These are phyloP conservation scores for Melocanna baccifera DNA, from an alignment of 176 grass and related monocot species.

Conservation along the genomic window DNA sequence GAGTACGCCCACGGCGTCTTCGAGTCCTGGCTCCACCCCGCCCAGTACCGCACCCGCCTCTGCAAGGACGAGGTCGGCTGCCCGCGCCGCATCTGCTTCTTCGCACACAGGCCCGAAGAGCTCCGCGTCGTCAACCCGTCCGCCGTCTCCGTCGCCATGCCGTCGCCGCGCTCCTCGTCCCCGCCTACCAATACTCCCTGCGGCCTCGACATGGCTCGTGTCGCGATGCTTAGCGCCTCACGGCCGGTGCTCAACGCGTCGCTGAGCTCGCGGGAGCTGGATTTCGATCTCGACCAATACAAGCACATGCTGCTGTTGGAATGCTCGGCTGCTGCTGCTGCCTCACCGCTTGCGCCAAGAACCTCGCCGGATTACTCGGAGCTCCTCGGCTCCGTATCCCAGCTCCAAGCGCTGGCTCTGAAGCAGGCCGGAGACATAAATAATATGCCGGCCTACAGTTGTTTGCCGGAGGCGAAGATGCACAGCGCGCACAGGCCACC, in stretches of 20 bases:
- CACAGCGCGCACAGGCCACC: conserved; percentile 18
- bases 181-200: neutral
- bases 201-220: conserved; percentile 33
- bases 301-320: conserved; percentile 34
- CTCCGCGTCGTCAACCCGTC: conserved; percentile 56
- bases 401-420: conserved; percentile 19
- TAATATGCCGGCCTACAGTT: neutral
- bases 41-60: conserved; percentile 66
- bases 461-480: neutral
- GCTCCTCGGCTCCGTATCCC: conserved; percentile 29
- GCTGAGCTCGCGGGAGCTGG: conserved; percentile 51
- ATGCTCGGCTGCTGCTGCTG: neutral
- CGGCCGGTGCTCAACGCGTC: conserved; percentile 37
- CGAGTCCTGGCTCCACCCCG: conserved; percentile 74
- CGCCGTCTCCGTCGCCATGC: conserved; percentile 23
- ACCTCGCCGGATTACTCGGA: conserved; percentile 24
- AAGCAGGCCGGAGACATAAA: conserved; percentile 11
- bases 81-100: conserved; percentile 71
- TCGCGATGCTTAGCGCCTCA: conserved; percentile 36
- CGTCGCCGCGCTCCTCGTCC: neutral
- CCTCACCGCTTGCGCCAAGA: neutral
- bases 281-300: conserved; percentile 52
- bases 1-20: conserved; percentile 81
- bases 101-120: conserved; percentile 55
- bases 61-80: conserved; percentile 70